Conservation (phyloP, 140 eudicot species). For the Oenanthe javanica region DNA sequence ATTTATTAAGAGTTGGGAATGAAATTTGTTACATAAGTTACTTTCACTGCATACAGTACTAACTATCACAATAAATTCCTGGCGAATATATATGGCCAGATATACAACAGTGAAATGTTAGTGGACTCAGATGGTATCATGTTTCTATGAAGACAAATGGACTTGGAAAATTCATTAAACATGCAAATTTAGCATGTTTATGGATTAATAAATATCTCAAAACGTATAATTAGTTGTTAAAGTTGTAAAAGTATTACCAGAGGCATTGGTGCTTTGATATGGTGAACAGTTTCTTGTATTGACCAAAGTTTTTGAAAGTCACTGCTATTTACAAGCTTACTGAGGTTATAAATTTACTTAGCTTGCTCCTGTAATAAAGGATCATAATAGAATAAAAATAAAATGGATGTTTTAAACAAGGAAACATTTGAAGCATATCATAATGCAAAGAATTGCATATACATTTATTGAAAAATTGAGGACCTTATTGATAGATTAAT, state of each 20-base stretch:
- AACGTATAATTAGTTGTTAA: too few species aligned
- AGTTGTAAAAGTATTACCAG: slow-evolving; percentile 21
- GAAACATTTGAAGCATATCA: neutral
- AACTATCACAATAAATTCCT: too few species aligned
- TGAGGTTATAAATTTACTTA: slow-evolving; percentile 27
- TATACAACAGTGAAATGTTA: neutral
- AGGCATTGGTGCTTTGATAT: slow-evolving; percentile 33
- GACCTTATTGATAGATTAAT: neutral
- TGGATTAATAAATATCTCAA: neutral
- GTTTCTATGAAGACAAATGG: neutral
- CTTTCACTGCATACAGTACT: too few species aligned
- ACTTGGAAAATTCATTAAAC: too few species aligned
- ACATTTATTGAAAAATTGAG: neutral
- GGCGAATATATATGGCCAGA: neutral
- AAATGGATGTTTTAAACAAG: neutral
- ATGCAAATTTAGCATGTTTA: neutral
- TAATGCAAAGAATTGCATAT: neutral
- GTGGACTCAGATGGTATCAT: neutral
- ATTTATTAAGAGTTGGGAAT: neutral
- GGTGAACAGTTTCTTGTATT: slow-evolving; percentile 35
- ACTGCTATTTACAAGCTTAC: slow-evolving; percentile 29
- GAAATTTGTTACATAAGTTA: neutral
- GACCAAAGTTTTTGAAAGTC: slow-evolving; percentile 31
- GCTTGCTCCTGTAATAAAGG: slow-evolving; percentile 33
- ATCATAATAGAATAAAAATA: slow-evolving; percentile 8